Evolutionary conservation across 768 basidiomycete species (phyloP).

Genomic region (Tubosaeta brunneosetosa): DNA sequence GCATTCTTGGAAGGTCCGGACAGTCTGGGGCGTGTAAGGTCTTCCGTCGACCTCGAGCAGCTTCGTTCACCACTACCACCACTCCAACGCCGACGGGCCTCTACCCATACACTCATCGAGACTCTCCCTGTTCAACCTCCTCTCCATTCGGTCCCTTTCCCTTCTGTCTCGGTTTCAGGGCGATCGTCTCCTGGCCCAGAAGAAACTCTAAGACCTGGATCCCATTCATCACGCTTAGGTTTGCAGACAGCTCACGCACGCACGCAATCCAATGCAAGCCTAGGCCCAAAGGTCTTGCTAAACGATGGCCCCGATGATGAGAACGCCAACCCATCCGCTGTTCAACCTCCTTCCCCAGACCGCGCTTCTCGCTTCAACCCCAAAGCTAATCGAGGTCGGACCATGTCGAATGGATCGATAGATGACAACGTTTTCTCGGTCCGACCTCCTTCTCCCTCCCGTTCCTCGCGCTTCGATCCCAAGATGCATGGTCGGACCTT

Average conservation of each 20-base stretch:
- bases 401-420: slow-evolving; percentile 44
- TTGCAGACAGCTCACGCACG: slow-evolving; percentile 36
- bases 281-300: slow-evolving; percentile 44
- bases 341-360: slow-evolving; percentile 36
- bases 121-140: slow-evolving; percentile 37
- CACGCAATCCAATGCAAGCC: slow-evolving; percentile 47
- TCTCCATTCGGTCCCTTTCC: slow-evolving; percentile 60
- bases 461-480: slow-evolving; percentile 77
- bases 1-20: slow-evolving; percentile 40
- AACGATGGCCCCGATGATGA: slow-evolving; percentile 35
- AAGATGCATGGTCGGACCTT: slow-evolving; percentile 60
- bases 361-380: slow-evolving; percentile 43
- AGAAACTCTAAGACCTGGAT: slow-evolving; percentile 32
- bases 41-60: slow-evolving; percentile 53
- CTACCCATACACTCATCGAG: slow-evolving; percentile 46
- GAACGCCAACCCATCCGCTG: slow-evolving; percentile 31
- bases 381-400: slow-evolving; percentile 35
- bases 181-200: slow-evolving; percentile 48
- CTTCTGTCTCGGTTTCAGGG: slow-evolving; percentile 43
- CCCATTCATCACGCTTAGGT: slow-evolving; percentile 33
- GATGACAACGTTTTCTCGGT: slow-evolving; percentile 66
- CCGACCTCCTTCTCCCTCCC: slow-evolving; percentile 54
- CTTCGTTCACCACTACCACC: slow-evolving; percentile 39
- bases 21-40: slow-evolving; percentile 45
- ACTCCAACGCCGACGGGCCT: slow-evolving; percentile 46